These are phyloP conservation scores for Syncephalastrum sp. DNA, from an alignment of 371 early-diverging fungal genomes.

Conservation along the genomic window DNA sequence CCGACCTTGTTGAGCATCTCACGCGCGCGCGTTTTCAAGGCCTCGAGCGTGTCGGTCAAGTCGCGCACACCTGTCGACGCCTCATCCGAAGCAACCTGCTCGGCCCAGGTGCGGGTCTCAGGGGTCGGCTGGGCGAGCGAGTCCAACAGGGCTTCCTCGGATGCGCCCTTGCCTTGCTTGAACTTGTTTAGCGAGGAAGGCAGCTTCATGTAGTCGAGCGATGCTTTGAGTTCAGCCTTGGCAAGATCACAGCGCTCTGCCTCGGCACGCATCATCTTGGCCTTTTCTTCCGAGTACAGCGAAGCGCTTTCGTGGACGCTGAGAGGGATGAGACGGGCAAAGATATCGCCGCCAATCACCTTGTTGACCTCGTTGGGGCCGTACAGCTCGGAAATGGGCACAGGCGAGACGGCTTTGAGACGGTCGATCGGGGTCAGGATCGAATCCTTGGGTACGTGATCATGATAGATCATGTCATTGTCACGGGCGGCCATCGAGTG, in stretches of 20 bases:
- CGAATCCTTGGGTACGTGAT: slow-evolving; percentile 74
- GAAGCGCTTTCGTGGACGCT: slow-evolving; percentile 88
- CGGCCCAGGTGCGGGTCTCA: slow-evolving; percentile 59
- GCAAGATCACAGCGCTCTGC: slow-evolving; percentile 73
- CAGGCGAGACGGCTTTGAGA: slow-evolving; percentile 66
- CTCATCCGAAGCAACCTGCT: slow-evolving; percentile 53
- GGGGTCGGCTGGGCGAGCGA: slow-evolving; percentile 59
- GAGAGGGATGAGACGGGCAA: slow-evolving; percentile 82
- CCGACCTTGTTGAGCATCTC: slow-evolving; percentile 64
- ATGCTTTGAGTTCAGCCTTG: slow-evolving; percentile 78
- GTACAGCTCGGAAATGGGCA: slow-evolving; percentile 73
- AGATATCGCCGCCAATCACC: slow-evolving; percentile 81
- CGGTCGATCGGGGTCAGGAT: slow-evolving; percentile 80
- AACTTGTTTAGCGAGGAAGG: slow-evolving; percentile 74
- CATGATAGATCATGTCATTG: slow-evolving; percentile 95
- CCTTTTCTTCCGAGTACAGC: slow-evolving; percentile 92
- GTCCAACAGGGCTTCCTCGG: slow-evolving; percentile 36
- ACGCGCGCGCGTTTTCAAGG: slow-evolving; percentile 55
- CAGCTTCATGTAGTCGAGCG: slow-evolving; percentile 84
- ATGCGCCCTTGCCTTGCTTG: slow-evolving; percentile 47
- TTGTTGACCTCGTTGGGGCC: slow-evolving; percentile 64
- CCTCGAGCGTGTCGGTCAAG: slow-evolving; percentile 54
- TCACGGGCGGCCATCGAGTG: slow-evolving; percentile 66
- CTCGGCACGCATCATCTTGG: slow-evolving; percentile 79
- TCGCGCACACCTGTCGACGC: slow-evolving; percentile 44